A percentile compares a stretch with the other conserved stretches of the same genome.
phyloP scores from a whole-genome alignment of 1,139 yeast genomes.

The Petasospora fabianii region DNA sequence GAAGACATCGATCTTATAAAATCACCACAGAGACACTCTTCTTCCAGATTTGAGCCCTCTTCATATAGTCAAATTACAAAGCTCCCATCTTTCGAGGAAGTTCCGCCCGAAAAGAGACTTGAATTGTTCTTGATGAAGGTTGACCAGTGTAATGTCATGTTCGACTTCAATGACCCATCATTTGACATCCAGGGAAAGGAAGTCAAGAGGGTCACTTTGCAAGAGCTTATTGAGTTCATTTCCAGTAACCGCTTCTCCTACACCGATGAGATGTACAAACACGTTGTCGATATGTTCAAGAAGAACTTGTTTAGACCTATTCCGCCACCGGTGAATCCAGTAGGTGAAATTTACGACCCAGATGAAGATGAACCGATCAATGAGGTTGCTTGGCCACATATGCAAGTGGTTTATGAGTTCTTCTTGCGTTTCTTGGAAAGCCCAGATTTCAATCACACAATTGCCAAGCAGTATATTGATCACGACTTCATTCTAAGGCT shows the following conservation, averaged over 20 bases:
- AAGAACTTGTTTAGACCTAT: slow-evolving; percentile 89
- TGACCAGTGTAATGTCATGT: slow-evolving; percentile 91
- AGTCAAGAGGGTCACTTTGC: slow-evolving; percentile 78
- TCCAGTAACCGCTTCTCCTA: slow-evolving; percentile 77
- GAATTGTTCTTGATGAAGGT: slow-evolving; percentile 81
- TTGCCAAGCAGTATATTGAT: slow-evolving; percentile 91
- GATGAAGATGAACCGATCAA: slow-evolving; percentile 98
- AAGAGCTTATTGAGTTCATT: slow-evolving; percentile 85
- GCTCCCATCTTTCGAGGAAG: slow-evolving; percentile 88
- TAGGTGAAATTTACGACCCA: slow-evolving; percentile 94
- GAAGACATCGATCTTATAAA: slow-evolving; percentile 53
- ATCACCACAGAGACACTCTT: slow-evolving; percentile 90
- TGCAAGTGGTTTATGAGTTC: slow-evolving; percentile 94
- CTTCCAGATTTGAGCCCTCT: slow-evolving; percentile 87
- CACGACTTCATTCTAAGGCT: slow-evolving; percentile 80
- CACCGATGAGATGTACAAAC: slow-evolving; percentile 87
- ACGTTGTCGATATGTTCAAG: slow-evolving; percentile 87
- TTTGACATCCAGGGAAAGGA: slow-evolving; percentile 91
- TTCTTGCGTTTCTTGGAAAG: slow-evolving; percentile 89
- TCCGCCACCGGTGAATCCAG: slow-evolving; percentile 97
- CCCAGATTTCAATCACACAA: slow-evolving; percentile 89
- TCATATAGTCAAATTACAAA: slow-evolving; percentile 71
- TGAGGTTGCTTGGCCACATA: slow-evolving; percentile 98
- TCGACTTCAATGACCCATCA: slow-evolving; percentile 92
- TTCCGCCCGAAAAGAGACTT: slow-evolving; percentile 78